Evolutionary conservation across 2,329 filamentous ascomycete genomes (phyloP).

Genomic region (Paracorniculantispora psalliotae): DNA sequence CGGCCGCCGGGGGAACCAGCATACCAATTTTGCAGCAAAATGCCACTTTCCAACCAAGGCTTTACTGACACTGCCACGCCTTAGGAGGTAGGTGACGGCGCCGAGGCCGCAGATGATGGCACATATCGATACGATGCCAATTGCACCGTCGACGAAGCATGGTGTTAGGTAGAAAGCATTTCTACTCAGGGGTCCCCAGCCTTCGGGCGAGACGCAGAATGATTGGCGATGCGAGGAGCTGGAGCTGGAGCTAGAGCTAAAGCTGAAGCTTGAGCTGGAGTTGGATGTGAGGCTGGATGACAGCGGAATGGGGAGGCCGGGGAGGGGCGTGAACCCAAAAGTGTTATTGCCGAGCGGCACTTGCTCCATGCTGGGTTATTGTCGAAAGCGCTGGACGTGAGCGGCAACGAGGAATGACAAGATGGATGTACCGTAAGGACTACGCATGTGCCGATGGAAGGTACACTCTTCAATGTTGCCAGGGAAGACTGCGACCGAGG

Average conservation of each 20-base stretch:
- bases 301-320: conserved; percentile 10
- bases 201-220: conserved; percentile 76
- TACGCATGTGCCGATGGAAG: not conserved
- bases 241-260: conserved; percentile 30
- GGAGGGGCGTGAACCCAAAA: conserved; percentile 9
- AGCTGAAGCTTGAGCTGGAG: conserved; percentile 9
- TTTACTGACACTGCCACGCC: conserved; percentile 52
- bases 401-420: conserved; percentile 12
- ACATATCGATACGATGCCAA: conserved; percentile 67
- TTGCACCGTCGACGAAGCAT: conserved; percentile 86
- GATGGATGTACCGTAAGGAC: conserved; percentile 11
- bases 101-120: conserved; percentile 67
- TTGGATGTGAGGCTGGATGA: conserved; percentile 11
- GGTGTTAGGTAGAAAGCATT: conserved; percentile 82
- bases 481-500: conserved; percentile 5
- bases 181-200: conserved; percentile 82
- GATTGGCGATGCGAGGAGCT: conserved; percentile 49
- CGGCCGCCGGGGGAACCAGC: conserved; percentile 4
- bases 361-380: conserved; percentile 11
- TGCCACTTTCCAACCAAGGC: conserved; percentile 75
- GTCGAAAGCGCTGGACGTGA: conserved; percentile 13
- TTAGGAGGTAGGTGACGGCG: conserved; percentile 73
- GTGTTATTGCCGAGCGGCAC: conserved; percentile 11
- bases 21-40: conserved; percentile 81
- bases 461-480: conserved; percentile 5